A percentile compares a stretch with the other conserved stretches of the same genome.
These are phyloP conservation scores for Boletus rubroflammeus DNA, from an alignment of 768 basidiomycete species.

Conservation along the genomic window DNA sequence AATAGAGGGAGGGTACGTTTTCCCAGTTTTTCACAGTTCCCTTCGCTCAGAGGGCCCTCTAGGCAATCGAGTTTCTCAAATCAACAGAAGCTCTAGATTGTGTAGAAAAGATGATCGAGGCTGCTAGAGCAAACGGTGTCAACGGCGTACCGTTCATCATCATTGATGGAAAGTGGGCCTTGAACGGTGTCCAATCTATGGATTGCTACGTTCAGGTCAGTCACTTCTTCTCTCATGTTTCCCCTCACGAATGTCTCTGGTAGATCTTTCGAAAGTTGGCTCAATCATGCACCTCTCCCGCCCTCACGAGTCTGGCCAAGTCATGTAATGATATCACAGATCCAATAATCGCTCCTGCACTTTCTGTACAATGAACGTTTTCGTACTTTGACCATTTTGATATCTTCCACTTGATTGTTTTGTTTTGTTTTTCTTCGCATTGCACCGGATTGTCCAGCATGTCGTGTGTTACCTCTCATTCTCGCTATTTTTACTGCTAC, in stretches of 20 bases:
- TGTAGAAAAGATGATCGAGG: conserved; percentile 38
- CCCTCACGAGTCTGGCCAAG: conserved; percentile 3
- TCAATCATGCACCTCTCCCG: conserved; percentile 8
- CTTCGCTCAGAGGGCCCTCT: not conserved
- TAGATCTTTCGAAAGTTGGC: conserved; percentile 34
- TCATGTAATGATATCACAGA: conserved; percentile 23
- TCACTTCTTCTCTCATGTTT: not conserved
- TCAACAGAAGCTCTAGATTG: conserved; percentile 39
- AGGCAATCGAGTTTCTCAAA: conserved; percentile 42
- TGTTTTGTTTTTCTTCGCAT: conserved; percentile 1
- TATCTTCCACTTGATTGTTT: not conserved
- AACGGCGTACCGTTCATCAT: conserved; percentile 52
- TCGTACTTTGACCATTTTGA: not conserved
- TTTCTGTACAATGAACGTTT: conserved; percentile 23
- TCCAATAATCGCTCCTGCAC: conserved; percentile 13
- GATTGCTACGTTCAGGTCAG: conserved; percentile 40
- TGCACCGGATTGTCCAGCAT: conserved; percentile 16
- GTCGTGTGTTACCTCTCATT: conserved; percentile 8
- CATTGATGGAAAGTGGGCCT: conserved; percentile 42
- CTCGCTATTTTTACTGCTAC: conserved; percentile 12
- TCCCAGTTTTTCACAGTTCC: not conserved
- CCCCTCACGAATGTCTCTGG: not conserved
- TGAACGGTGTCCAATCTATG: conserved; percentile 42
- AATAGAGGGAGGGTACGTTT: conserved; percentile 34
- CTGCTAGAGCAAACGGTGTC: conserved; percentile 43